Conservation (phyloP, 2,329 filamentous ascomycete genomes). For the Ascochyta lentis region DNA sequence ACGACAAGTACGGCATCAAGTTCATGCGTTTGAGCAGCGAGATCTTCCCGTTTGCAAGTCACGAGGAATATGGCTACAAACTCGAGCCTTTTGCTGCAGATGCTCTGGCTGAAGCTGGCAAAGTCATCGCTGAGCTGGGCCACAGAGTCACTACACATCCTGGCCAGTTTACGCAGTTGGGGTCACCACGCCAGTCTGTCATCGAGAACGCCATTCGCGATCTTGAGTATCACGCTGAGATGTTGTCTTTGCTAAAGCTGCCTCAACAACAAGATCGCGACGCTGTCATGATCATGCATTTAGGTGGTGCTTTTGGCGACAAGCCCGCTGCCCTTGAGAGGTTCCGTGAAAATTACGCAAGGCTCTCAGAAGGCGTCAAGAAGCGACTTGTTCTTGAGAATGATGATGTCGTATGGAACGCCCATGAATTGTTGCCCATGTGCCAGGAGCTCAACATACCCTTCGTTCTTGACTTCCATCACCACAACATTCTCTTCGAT, state of each 20-base stretch:
- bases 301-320: slow-evolving; percentile 90
- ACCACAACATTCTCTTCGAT: slow-evolving; percentile 94
- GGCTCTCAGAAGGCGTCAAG: slow-evolving; percentile 73
- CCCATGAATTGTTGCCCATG: slow-evolving; percentile 86
- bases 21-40: slow-evolving; percentile 93
- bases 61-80: slow-evolving; percentile 84
- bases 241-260: slow-evolving; percentile 78
- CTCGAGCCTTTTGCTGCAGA: slow-evolving; percentile 83
- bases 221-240: slow-evolving; percentile 84
- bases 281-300: slow-evolving; percentile 92
- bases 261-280: slow-evolving; percentile 81
- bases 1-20: slow-evolving; percentile 87
- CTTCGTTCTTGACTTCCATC: slow-evolving; percentile 89
- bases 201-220: slow-evolving; percentile 80
- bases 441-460: slow-evolving; percentile 96
- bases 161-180: slow-evolving; percentile 88
- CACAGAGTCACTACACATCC: slow-evolving; percentile 91
- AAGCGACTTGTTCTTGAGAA: slow-evolving; percentile 88
- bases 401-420: slow-evolving; percentile 91
- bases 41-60: slow-evolving; percentile 96
- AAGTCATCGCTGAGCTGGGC: slow-evolving; percentile 75
- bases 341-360: slow-evolving; percentile 77
- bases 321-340: slow-evolving; percentile 79
- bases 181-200: slow-evolving; percentile 79
- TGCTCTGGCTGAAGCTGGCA: slow-evolving; percentile 76